Evolutionary conservation across 805 yeast species (phyloP).

Genomic region (Clavispora fructus): DNA sequence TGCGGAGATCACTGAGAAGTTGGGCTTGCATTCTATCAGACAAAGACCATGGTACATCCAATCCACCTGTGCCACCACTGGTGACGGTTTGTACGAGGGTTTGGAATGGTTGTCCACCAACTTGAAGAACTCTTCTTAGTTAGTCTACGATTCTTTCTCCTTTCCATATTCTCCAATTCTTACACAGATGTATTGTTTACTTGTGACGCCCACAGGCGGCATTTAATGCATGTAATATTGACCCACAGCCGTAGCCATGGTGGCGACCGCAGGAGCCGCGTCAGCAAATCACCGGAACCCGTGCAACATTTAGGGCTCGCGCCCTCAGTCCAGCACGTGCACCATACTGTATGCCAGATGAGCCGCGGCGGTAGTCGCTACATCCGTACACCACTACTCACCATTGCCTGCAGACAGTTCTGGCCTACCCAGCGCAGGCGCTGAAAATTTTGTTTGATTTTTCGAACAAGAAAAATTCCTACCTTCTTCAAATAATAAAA

Average conservation of each 20-base stretch:
- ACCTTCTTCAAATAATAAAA: conserved; percentile 14
- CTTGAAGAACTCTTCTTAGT: conserved; percentile 15
- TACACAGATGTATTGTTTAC: conserved; percentile 2
- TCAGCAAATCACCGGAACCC: not conserved
- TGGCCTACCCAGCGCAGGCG: conserved; percentile 1
- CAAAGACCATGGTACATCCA: conserved; percentile 99
- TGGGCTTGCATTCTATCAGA: conserved; percentile 94
- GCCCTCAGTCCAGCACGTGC: conserved; percentile 8
- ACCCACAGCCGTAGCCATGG: not conserved
- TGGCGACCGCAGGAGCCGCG: not conserved
- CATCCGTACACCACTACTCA: not conserved
- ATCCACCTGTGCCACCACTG: conserved; percentile 98
- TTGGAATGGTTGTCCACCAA: conserved; percentile 22
- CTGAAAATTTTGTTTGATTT: conserved; percentile 16
- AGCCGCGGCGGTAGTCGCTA: not conserved
- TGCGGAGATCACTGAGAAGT: conserved; percentile 95
- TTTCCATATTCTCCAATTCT: not conserved
- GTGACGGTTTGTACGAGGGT: conserved; percentile 67
- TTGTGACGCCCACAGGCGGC: conserved; percentile 2
- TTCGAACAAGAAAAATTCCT: conserved; percentile 2
- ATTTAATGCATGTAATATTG: conserved; percentile 5
- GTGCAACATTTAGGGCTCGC: conserved; percentile 8
- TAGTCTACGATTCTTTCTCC: not conserved
- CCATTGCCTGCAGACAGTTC: not conserved
- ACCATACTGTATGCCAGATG: not conserved